Percentiles rank a stretch among this genome's conserved stretches.
These are phyloP conservation scores for Oryza meridionalis DNA, from an alignment of 176 grass and related monocot species.

Conservation along the genomic window DNA sequence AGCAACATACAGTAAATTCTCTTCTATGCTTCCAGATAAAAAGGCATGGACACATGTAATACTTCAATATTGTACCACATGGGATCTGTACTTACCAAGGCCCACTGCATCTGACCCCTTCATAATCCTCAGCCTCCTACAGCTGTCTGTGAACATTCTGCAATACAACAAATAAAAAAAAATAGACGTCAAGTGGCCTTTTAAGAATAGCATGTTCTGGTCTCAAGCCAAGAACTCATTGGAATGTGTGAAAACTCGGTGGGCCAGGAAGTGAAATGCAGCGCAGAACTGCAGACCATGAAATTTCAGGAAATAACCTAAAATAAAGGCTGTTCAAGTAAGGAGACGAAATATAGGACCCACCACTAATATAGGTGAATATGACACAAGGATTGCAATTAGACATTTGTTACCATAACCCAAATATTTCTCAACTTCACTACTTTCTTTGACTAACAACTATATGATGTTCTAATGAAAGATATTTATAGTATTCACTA, in stretches of 20 bases:
- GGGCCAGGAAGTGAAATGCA: background rate
- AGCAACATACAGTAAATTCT: conserved; percentile 38
- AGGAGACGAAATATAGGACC: background rate
- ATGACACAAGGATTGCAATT: background rate
- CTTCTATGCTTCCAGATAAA: conserved; percentile 20
- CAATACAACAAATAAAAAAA: conserved; percentile 14
- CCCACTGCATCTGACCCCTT: conserved; percentile 64
- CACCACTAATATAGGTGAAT: background rate
- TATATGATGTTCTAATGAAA: conserved; percentile 8
- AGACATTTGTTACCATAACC: background rate
- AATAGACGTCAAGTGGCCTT: conserved; percentile 18
- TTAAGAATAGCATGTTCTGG: conserved; percentile 10
- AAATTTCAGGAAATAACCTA: conserved; percentile 9
- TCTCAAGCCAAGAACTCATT: conserved; percentile 27
- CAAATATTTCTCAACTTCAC: background rate
- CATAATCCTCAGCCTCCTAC: conserved; percentile 64
- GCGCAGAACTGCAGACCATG: background rate
- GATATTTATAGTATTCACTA: background rate
- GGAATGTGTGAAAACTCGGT: conserved; percentile 23
- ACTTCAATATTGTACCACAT: background rate
- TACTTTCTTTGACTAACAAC: background rate
- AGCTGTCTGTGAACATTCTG: conserved; percentile 60
- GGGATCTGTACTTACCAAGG: conserved; percentile 49
- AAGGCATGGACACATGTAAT: conserved; percentile 13
- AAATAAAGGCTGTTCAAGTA: background rate